Conservation (phyloP, 208 protist species). For the Crithidia bombi region DNA sequence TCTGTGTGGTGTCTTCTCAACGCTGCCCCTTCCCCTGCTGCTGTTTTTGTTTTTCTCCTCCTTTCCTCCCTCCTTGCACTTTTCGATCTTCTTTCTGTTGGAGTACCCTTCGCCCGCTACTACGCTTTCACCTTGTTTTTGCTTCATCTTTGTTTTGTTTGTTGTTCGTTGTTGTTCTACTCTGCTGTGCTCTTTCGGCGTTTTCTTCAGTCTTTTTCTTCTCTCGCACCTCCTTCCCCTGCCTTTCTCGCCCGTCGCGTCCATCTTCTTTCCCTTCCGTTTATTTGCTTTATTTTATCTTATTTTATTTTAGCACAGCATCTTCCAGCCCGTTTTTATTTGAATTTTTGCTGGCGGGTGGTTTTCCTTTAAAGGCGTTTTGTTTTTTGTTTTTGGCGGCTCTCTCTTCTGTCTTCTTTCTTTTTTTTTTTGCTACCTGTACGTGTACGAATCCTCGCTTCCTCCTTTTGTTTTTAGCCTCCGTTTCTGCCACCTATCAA, state of each 20-base stretch:
- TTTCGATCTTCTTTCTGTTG: too few relatives aligned
- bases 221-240: too few relatives aligned
- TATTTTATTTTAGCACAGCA: not conserved
- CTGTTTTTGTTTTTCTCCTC: too few relatives aligned
- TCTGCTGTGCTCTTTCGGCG: too few relatives aligned
- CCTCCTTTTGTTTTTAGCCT: not conserved
- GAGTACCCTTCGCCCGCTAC: too few relatives aligned
- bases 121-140: too few relatives aligned
- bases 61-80: too few relatives aligned
- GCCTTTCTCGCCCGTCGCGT: not conserved
- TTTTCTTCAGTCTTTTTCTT: too few relatives aligned
- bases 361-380: not conserved
- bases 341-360: not conserved
- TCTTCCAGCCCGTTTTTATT: not conserved
- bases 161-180: too few relatives aligned
- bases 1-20: too few relatives aligned
- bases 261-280: not conserved
- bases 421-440: not conserved
- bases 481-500: not conserved
- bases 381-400: not conserved
- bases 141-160: too few relatives aligned
- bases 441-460: conserved; percentile 11
- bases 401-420: not conserved
- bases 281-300: conserved; percentile 4
- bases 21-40: too few relatives aligned